Conservation (phyloP, 2,329 filamentous ascomycete species). For the Thielaviopsis euricoi region DNA sequence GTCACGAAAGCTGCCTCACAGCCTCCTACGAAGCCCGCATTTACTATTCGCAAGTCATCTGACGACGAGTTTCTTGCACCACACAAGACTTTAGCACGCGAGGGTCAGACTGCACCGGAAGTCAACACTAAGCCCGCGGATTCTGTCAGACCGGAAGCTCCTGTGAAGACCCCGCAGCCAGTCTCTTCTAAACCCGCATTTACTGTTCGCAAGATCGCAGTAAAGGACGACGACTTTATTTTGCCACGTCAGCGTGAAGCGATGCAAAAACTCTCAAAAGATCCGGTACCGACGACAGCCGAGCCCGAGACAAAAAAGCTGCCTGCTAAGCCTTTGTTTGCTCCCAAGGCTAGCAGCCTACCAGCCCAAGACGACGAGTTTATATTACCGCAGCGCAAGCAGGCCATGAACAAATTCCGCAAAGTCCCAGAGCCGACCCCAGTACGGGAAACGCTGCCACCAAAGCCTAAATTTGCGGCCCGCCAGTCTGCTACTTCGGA, state of each 20-base stretch:
- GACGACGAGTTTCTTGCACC: conserved; percentile 7
- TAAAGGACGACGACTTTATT: not conserved
- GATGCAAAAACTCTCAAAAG: not conserved
- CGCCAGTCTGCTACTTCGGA: not conserved
- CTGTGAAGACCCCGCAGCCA: not conserved
- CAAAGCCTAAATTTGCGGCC: not conserved
- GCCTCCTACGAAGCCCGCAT: not conserved
- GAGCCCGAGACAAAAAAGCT: not conserved
- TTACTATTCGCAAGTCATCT: conserved; percentile 3
- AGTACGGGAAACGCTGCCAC: not conserved
- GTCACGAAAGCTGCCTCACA: not conserved
- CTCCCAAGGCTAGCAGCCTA: not conserved
- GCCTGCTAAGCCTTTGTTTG: not conserved
- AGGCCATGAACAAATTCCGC: not conserved
- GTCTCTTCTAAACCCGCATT: not conserved
- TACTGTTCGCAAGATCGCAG: not conserved
- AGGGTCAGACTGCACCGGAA: not conserved
- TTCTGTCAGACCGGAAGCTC: not conserved
- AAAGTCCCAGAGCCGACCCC: not conserved
- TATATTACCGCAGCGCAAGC: not conserved
- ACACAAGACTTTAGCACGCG: not conserved
- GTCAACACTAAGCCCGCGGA: not conserved
- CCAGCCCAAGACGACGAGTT: not conserved
- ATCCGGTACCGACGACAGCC: not conserved
- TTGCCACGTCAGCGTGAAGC: not conserved